A percentile compares a stretch with the other conserved stretches of the same genome.
These are phyloP conservation scores for Akebia trifoliata DNA, from an alignment of 164 flowering plant species.

Conservation along the genomic window DNA sequence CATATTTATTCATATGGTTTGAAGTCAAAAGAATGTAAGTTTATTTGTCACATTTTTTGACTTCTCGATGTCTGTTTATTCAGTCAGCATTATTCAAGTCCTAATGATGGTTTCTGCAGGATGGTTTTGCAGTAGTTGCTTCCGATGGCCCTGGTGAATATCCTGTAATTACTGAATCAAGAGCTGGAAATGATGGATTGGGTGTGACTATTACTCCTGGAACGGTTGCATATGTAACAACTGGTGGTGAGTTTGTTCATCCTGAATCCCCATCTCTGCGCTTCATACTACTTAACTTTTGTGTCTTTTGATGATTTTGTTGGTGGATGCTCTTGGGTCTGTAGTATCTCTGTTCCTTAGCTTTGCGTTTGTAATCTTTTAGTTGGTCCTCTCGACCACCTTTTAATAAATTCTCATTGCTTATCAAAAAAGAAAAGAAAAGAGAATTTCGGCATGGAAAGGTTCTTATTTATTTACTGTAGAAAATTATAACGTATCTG, in stretches of 20 bases:
- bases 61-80: background rate
- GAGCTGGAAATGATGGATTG: constrained; percentile 95
- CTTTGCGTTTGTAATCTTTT: too few species aligned
- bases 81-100: background rate
- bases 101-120: constrained; percentile 38
- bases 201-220: constrained; percentile 70
- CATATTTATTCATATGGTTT: too few species aligned
- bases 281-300: background rate
- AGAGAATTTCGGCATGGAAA: too few species aligned
- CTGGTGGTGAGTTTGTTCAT: constrained; percentile 56
- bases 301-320: background rate
- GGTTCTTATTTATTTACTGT: too few species aligned
- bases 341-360: too few species aligned
- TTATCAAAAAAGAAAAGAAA: too few species aligned
- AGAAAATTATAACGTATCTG: too few species aligned
- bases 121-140: constrained; percentile 94
- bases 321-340: background rate
- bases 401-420: too few species aligned
- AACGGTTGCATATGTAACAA: constrained; percentile 90
- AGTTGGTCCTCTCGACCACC: too few species aligned
- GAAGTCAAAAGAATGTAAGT: too few species aligned
- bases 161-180: constrained; percentile 76
- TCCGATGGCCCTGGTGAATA: constrained; percentile 96
- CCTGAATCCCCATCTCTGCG: background rate
- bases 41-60: too few species aligned